Evolutionary conservation across 768 basidiomycete genomes (phyloP).

Genomic region (Cytidiella melzeri): DNA sequence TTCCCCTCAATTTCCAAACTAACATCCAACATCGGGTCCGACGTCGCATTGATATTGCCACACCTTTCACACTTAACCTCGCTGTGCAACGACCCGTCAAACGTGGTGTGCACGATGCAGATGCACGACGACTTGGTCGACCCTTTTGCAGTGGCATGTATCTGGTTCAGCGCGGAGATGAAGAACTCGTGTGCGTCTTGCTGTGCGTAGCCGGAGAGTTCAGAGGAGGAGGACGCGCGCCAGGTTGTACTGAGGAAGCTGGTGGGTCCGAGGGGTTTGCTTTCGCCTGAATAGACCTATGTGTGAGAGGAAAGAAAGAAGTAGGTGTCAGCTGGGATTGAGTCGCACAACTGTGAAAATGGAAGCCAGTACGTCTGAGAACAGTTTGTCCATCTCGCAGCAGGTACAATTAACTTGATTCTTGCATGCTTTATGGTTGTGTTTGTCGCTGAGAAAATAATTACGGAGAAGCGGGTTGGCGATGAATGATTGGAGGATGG

Average conservation of each 20-base stretch:
- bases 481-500: constrained; percentile 81
- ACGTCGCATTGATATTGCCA: constrained; percentile 65
- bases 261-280: constrained; percentile 69
- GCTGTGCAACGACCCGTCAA: constrained; percentile 81
- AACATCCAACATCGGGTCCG: constrained; percentile 88
- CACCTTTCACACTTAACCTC: constrained; percentile 88
- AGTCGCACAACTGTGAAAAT: not conserved
- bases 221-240: constrained; percentile 47
- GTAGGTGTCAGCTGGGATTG: not conserved
- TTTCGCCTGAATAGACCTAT: constrained; percentile 42
- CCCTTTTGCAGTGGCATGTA: constrained; percentile 73
- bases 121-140: constrained; percentile 76
- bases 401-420: constrained; percentile 72
- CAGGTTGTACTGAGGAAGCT: constrained; percentile 82
- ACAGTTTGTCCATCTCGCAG: constrained; percentile 90
- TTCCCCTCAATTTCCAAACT: constrained; percentile 74
- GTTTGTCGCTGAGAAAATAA: constrained; percentile 87
- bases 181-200: constrained; percentile 93
- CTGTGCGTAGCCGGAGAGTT: constrained; percentile 88
- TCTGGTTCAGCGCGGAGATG: constrained; percentile 78
- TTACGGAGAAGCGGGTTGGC: constrained; percentile 88
- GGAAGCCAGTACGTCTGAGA: constrained; percentile 49
- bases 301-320: not conserved
- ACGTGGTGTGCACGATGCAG: constrained; percentile 88
- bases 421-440: constrained; percentile 70